These are phyloP conservation scores for Stemphylium beticola DNA, from an alignment of 2,329 filamentous ascomycete species.

Conservation along the genomic window DNA sequence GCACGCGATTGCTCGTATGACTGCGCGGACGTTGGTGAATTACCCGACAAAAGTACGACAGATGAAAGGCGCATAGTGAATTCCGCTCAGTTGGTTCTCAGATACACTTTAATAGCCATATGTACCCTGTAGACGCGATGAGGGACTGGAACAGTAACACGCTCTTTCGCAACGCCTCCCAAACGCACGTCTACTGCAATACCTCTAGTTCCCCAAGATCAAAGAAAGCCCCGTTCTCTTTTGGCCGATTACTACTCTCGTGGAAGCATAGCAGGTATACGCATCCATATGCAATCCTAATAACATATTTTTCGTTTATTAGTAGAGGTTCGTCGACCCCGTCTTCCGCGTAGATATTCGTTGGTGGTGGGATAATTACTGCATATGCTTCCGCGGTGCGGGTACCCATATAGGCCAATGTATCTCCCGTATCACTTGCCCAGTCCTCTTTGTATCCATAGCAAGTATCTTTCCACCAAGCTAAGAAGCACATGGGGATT, in stretches of 20 bases:
- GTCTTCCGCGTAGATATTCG: neutral
- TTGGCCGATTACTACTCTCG: slow-evolving; percentile 2
- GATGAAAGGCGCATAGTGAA: too few species aligned
- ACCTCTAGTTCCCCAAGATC: neutral
- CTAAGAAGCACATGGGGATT: neutral
- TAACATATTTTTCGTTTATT: slow-evolving; percentile 13
- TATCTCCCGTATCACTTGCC: neutral
- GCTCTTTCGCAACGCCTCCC: too few species aligned
- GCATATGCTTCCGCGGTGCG: neutral
- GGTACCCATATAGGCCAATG: slow-evolving; percentile 5
- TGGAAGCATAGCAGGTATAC: slow-evolving; percentile 16
- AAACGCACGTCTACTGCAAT: neutral
- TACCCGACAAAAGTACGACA: too few species aligned
- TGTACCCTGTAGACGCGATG: too few species aligned
- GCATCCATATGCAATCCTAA: neutral
- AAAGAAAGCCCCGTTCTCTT: slow-evolving; percentile 6
- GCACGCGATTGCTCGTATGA: neutral
- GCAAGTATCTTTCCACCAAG: slow-evolving; percentile 28
- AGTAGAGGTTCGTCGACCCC: neutral
- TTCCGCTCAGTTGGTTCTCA: too few species aligned
- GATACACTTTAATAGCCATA: too few species aligned
- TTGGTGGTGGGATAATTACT: neutral
- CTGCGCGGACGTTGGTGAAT: neutral
- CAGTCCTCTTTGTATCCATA: neutral
- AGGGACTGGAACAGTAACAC: too few species aligned